These are phyloP conservation scores for Yamadazyma ubonensis DNA, from an alignment of 805 yeast species.

Conservation along the genomic window DNA sequence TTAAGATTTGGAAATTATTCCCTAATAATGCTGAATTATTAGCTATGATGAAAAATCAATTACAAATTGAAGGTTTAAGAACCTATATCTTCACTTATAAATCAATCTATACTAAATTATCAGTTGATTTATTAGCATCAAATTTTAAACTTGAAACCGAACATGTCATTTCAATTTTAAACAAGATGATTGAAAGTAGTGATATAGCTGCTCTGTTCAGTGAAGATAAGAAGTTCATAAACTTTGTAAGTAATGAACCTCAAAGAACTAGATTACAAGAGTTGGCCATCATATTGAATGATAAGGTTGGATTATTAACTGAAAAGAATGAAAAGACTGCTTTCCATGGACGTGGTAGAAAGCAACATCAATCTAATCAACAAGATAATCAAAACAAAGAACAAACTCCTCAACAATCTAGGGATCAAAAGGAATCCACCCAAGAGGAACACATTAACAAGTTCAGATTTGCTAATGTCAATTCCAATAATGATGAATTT, in stretches of 20 bases:
- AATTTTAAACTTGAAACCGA: constrained; percentile 63
- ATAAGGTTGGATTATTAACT: constrained; percentile 70
- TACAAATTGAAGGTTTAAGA: constrained; percentile 88
- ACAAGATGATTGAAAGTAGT: constrained; percentile 72
- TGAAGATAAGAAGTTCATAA: constrained; percentile 64
- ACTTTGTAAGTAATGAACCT: constrained; percentile 66
- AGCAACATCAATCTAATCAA: constrained; percentile 40
- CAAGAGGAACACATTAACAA: constrained; percentile 35
- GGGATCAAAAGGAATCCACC: constrained; percentile 27
- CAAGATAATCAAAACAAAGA: constrained; percentile 24
- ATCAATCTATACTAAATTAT: constrained; percentile 69
- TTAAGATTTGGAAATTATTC: constrained; percentile 84
- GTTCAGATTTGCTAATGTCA: constrained; percentile 46
- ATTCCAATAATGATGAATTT: constrained; percentile 44
- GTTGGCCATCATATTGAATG: constrained; percentile 80
- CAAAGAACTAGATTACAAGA: constrained; percentile 85
- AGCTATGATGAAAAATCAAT: constrained; percentile 69
- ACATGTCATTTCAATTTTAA: constrained; percentile 60
- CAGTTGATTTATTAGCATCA: constrained; percentile 61
- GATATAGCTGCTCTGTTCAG: constrained; percentile 78
- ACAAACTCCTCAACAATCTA: constrained; percentile 29
- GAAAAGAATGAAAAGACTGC: constrained; percentile 86
- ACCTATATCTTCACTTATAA: constrained; percentile 89
- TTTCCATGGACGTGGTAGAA: constrained; percentile 63
- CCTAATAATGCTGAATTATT: constrained; percentile 66